Evolutionary conservation across 2,329 filamentous ascomycete genomes (phyloP), one percentile per base, ranked within the genome.

Genomic region (Stagonosporopsis cucurbitacearum): DNA sequence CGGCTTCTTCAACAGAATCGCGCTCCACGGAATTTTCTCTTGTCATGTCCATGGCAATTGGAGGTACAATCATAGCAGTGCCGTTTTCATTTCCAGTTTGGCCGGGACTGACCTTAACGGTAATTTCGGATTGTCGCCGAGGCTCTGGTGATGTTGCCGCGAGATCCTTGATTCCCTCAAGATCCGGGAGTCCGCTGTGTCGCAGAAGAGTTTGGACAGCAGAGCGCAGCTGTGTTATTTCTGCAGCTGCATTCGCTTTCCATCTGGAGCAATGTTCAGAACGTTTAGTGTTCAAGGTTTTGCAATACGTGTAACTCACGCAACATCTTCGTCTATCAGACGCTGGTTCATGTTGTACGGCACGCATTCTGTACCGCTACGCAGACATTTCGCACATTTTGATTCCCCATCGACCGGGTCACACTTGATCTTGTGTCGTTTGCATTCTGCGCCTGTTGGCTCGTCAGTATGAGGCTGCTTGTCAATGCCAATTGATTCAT

Each of bases 331-430:
- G 23, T 73, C 69, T 28, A 69, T 54, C 35, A 73, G 63, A 26
- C 64, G 67, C 47, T 74, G 70, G 43, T 70, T 67, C 43, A 70
- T 62, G 49, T 73, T 74, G 62, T 87, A 86, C 47, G 98, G 83
- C 35, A 92, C 88, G 76, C 95, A 99, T 75, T 95, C 96, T 59
- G 90, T 91, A 77, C 93, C 66, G 40, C 68, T 66, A 40, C 71
- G 67, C 47, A 72, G 56, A 51, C 70, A 74, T 55, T 73, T 73
- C 12, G 68, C 67, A 50, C 71, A 73, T 47, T 72, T 73, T 7
- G 64, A 55, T 46, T 72, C 64, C 40, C 69, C 69, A 26, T 64
- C 61, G 26, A 72, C 70, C 13, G 67, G 64, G 45, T 73, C 70
- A 46, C 69, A 74, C 52, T 68, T 71, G 41, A 74, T 73, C 60